Conservation (phyloP, 2,329 filamentous ascomycete genomes). For the Sclerotinia nivalis region DNA sequence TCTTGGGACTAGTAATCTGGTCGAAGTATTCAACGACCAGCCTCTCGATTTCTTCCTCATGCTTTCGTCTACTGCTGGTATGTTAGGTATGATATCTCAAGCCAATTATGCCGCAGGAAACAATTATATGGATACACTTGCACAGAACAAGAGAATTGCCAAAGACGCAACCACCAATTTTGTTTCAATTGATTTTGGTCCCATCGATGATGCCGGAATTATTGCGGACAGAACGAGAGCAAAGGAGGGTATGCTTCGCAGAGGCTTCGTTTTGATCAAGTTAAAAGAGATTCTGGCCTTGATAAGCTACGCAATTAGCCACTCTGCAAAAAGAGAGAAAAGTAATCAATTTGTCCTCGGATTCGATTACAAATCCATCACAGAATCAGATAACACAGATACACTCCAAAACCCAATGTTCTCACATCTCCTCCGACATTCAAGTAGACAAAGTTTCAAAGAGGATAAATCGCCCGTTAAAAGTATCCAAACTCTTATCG, state of each 20-base stretch:
- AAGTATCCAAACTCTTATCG: neutral
- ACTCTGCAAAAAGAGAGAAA: neutral
- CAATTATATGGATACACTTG: slow-evolving; percentile 33
- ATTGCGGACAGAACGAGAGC: neutral
- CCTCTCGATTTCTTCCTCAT: slow-evolving; percentile 43
- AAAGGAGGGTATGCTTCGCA: neutral
- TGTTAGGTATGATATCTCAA: slow-evolving; percentile 28
- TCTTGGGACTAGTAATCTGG: neutral
- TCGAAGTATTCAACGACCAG: neutral
- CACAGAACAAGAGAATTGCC: neutral
- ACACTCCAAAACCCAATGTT: slow-evolving; percentile 23
- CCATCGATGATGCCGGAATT: neutral
- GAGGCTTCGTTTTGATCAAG: neutral
- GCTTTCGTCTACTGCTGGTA: slow-evolving; percentile 42
- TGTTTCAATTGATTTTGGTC: neutral
- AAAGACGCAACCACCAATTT: neutral
- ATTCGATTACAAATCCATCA: slow-evolving; percentile 19
- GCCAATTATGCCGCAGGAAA: slow-evolving; percentile 35
- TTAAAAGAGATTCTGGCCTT: neutral
- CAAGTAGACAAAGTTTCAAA: neutral
- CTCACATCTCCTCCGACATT: slow-evolving; percentile 3
- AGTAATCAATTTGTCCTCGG: slow-evolving; percentile 15
- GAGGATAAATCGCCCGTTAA: neutral
- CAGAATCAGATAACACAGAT: slow-evolving; percentile 17
- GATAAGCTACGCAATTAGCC: neutral